A percentile compares a stretch with the other conserved stretches of the same genome.
phyloP scores from a whole-genome alignment of 108 stramenopile species.

The Seminavis robusta region DNA sequence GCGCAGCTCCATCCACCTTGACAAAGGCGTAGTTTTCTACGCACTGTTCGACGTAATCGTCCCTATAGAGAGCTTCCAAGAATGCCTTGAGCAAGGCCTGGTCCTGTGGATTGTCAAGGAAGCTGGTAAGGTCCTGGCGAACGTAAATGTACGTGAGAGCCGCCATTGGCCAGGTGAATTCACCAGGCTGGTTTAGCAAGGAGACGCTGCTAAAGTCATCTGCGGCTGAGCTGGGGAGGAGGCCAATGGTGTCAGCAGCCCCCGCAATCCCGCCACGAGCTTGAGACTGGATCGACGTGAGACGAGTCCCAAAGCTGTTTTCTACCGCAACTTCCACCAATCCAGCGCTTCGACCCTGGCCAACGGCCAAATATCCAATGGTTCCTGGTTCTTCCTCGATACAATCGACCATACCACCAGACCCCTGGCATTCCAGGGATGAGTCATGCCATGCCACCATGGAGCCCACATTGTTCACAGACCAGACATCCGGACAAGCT shows the following conservation, averaged over 20 bases:
- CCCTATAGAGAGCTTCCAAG: slow-evolving; percentile 37
- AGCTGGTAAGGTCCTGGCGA: slow-evolving; percentile 52
- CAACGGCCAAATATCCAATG: slow-evolving; percentile 84
- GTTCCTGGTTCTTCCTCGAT: slow-evolving; percentile 52
- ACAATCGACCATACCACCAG: slow-evolving; percentile 63
- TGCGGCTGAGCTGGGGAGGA: slow-evolving; percentile 43
- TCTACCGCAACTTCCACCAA: slow-evolving; percentile 61
- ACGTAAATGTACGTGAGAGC: slow-evolving; percentile 80
- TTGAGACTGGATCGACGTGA: slow-evolving; percentile 47
- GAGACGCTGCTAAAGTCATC: slow-evolving; percentile 53
- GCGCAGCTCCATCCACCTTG: too few species aligned
- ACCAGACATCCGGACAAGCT: slow-evolving; percentile 62
- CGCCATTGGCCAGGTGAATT: slow-evolving; percentile 81
- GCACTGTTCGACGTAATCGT: slow-evolving; percentile 30
- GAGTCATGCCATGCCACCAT: slow-evolving; percentile 48
- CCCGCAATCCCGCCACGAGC: slow-evolving; percentile 52
- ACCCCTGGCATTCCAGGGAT: slow-evolving; percentile 63
- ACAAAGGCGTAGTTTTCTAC: too few species aligned
- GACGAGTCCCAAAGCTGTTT: slow-evolving; percentile 58
- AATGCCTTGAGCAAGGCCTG: slow-evolving; percentile 52
- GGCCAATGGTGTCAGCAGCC: slow-evolving; percentile 34
- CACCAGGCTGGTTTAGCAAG: slow-evolving; percentile 39
- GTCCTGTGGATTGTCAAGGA: slow-evolving; percentile 26
- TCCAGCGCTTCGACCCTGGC: slow-evolving; percentile 70
- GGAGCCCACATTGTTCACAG: slow-evolving; percentile 37